phyloP scores from a whole-genome alignment of 768 basidiomycete species.

The Mycena crocata region DNA sequence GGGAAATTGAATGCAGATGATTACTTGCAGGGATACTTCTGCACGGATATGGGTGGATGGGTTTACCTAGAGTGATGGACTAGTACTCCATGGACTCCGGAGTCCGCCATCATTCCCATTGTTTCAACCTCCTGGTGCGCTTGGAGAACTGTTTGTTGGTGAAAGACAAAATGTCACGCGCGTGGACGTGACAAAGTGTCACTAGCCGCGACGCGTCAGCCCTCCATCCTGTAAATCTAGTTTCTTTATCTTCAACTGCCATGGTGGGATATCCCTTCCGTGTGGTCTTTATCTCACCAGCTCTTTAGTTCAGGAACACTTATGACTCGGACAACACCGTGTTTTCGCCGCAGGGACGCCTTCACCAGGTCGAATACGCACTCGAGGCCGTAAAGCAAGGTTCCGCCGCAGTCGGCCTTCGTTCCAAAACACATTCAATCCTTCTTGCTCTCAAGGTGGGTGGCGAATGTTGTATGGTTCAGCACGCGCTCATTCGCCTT shows the following conservation, averaged over 20 bases:
- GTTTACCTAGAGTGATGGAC: no score
- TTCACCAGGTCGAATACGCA: constrained; percentile 98
- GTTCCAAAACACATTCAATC: constrained; percentile 95
- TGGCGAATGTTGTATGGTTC: constrained; percentile 21
- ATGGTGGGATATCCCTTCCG: constrained; percentile 46
- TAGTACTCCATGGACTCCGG: no score
- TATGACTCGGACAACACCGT: constrained; percentile 99
- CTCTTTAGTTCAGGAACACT: constrained; percentile 86
- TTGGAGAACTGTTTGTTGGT: no score
- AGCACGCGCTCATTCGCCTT: constrained; percentile 6
- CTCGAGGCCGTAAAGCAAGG: constrained; percentile 99
- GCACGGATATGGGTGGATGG: no score
- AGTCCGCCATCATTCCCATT: no score
- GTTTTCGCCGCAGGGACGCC: constrained; percentile 94
- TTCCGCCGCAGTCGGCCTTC: constrained; percentile 96
- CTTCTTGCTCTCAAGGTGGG: constrained; percentile 92
- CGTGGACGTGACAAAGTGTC: constrained; percentile 15
- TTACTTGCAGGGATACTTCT: no score
- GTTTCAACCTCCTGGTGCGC: no score
- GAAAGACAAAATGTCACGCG: constrained; percentile 1
- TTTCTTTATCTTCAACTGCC: constrained; percentile 27
- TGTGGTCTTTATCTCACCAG: constrained; percentile 6
- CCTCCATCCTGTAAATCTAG: neutral
- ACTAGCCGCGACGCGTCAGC: constrained; percentile 29
- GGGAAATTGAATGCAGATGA: no score